These are phyloP conservation scores for Sclerotinia subarctica DNA, from an alignment of 2,329 filamentous ascomycete genomes.

Conservation along the genomic window DNA sequence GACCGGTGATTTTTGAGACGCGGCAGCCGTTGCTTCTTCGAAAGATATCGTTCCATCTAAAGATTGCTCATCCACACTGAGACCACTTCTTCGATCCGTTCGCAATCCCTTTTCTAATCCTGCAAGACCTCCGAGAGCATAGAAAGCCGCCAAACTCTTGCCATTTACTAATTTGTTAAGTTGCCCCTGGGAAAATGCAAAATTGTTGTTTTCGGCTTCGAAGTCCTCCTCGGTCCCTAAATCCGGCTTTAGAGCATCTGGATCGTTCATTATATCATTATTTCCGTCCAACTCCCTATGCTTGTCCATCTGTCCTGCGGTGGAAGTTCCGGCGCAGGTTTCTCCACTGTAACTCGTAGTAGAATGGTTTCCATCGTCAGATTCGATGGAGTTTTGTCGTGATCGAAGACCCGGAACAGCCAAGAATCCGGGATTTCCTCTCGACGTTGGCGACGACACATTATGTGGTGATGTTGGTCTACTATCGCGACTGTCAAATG, in stretches of 20 bases:
- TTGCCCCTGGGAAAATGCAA: conserved; percentile 71
- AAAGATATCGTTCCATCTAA: conserved; percentile 66
- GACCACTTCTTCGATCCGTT: conserved; percentile 60
- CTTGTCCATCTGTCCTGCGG: conserved; percentile 39
- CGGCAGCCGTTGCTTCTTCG: conserved; percentile 51
- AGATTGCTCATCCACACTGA: conserved; percentile 66
- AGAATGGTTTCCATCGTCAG: conserved; percentile 53
- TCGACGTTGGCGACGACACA: conserved; percentile 58
- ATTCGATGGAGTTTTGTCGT: conserved; percentile 63
- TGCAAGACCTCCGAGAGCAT: conserved; percentile 67
- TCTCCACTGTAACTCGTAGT: conserved; percentile 38
- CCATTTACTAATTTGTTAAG: conserved; percentile 76
- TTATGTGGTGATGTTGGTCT: conserved; percentile 66
- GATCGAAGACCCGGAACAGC: conserved; percentile 62
- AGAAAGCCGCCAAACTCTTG: conserved; percentile 72
- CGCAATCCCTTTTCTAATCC: conserved; percentile 72
- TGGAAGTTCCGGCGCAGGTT: conserved; percentile 44
- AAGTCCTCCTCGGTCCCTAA: conserved; percentile 70
- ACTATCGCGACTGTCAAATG: conserved; percentile 59
- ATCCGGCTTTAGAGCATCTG: conserved; percentile 50
- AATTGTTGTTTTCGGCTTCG: conserved; percentile 62
- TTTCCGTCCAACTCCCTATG: conserved; percentile 42
- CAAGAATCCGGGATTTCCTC: conserved; percentile 52
- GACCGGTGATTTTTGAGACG: conserved; percentile 21
- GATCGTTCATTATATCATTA: conserved; percentile 53